These are phyloP conservation scores for Clonostachys byssicola DNA, from an alignment of 2,329 filamentous ascomycete species.

Conservation along the genomic window DNA sequence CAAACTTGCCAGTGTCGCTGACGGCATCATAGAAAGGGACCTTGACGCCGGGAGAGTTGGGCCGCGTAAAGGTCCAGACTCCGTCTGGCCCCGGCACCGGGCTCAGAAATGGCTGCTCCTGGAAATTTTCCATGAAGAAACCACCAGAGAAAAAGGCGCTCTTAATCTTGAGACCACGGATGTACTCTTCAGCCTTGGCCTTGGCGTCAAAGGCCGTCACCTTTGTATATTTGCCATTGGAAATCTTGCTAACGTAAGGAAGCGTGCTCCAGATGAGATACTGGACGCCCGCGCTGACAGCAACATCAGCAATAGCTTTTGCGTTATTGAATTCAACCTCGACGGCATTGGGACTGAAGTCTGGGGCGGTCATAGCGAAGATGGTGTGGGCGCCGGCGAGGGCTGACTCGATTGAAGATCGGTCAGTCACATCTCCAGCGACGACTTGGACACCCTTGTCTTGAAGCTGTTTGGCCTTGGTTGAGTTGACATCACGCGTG, in stretches of 20 bases:
- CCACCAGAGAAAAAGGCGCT: slow-evolving; percentile 34
- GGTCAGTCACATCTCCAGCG: slow-evolving; percentile 32
- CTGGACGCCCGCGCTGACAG: slow-evolving; percentile 34
- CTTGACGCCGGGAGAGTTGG: not conserved
- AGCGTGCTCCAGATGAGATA: slow-evolving; percentile 43
- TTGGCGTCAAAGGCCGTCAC: slow-evolving; percentile 53
- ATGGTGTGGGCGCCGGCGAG: slow-evolving; percentile 36
- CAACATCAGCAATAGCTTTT: slow-evolving; percentile 39
- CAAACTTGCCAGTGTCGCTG: not conserved
- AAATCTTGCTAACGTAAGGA: slow-evolving; percentile 27
- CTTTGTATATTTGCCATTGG: slow-evolving; percentile 26
- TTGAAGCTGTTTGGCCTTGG: slow-evolving; percentile 23
- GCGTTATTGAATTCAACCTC: slow-evolving; percentile 33
- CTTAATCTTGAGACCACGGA: slow-evolving; percentile 39
- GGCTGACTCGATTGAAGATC: slow-evolving; percentile 29
- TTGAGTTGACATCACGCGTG: slow-evolving; percentile 34
- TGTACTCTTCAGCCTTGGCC: slow-evolving; percentile 51
- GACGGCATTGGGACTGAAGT: slow-evolving; percentile 21
- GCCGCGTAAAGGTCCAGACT: not conserved
- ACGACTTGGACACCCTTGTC: slow-evolving; percentile 33
- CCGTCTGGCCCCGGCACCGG: not conserved
- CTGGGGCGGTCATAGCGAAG: slow-evolving; percentile 33
- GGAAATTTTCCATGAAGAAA: slow-evolving; percentile 37
- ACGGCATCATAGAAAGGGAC: not conserved
- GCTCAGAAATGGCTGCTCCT: not conserved